Percentiles rank a stretch among this genome's conserved stretches.
Conservation (phyloP, 164 flowering plant genomes). For the Liquidambar formosana region DNA sequence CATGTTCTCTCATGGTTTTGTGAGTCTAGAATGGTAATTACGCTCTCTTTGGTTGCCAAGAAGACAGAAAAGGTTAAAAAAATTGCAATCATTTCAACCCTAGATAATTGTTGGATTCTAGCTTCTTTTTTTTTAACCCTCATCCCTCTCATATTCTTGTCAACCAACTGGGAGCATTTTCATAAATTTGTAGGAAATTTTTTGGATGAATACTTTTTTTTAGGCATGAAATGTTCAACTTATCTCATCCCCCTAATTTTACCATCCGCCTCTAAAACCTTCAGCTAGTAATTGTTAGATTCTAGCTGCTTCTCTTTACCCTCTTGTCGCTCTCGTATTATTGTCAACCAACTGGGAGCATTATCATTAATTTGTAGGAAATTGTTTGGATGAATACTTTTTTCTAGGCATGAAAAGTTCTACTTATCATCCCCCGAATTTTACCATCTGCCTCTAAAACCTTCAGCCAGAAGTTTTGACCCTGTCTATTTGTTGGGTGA, state of each 20-base stretch:
- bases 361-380: not conserved
- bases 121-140: not conserved
- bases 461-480: not conserved
- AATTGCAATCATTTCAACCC: not conserved
- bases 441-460: not conserved
- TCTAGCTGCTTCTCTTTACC: not conserved
- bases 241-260: not conserved
- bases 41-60: no score
- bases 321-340: not conserved
- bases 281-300: not conserved
- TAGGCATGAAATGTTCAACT: not conserved
- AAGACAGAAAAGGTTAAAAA: no score
- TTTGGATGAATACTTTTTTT: not conserved
- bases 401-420: not conserved
- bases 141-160: not conserved
- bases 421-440: not conserved
- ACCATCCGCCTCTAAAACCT: no score
- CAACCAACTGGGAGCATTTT: constrained; percentile 1
- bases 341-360: not conserved
- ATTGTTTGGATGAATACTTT: not conserved
- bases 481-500: not conserved
- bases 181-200: not conserved
- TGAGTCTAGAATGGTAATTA: not conserved
- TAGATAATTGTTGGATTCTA: not conserved
- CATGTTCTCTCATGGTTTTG: not conserved